Evolutionary conservation across 441 rosid genomes (phyloP).

Genomic region (Corymbia calophylla): DNA sequence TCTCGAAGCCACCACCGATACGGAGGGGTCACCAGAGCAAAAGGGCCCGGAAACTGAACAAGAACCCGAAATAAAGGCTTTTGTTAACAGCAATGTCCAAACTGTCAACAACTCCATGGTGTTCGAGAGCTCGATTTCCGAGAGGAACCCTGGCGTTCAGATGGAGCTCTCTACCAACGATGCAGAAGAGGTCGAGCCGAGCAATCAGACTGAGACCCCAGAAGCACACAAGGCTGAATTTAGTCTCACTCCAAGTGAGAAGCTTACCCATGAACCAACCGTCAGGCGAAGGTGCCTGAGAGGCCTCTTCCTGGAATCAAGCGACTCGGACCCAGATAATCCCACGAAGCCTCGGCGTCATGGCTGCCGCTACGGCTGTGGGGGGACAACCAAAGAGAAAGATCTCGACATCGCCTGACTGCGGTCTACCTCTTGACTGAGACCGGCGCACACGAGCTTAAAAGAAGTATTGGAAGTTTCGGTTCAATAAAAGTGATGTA

Average conservation of each 20-base stretch:
- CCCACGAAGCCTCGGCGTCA: conserved; percentile 67
- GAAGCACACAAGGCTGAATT: conserved; percentile 34
- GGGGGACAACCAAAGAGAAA: conserved; percentile 30
- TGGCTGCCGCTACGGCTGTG: conserved; percentile 55
- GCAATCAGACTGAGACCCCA: conserved; percentile 8
- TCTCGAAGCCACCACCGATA: conserved; percentile 48
- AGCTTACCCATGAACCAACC: conserved; percentile 44
- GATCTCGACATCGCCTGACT: conserved; percentile 20
- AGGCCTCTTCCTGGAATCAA: conserved; percentile 73
- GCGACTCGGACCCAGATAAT: conserved; percentile 59
- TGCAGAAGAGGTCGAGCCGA: conserved; percentile 16
- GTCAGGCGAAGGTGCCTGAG: conserved; percentile 69
- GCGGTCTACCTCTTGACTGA: not conserved
- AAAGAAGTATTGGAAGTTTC: not conserved
- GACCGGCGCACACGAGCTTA: not conserved
- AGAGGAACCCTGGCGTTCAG: conserved; percentile 65
- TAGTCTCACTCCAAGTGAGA: conserved; percentile 31
- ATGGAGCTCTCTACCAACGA: conserved; percentile 18
- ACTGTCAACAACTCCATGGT: conserved; percentile 64
- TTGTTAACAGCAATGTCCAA: conserved; percentile 61
- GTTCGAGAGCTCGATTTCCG: conserved; percentile 45
- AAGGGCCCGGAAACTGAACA: conserved; percentile 18
- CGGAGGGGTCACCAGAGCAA: conserved; percentile 27
- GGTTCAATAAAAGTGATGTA: not conserved
- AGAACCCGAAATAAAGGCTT: conserved; percentile 30